Percentiles rank a stretch among this genome's conserved stretches.
phyloP scores from a whole-genome alignment of 2,329 filamentous ascomycete genomes.

The Ophiostoma sp. region DNA sequence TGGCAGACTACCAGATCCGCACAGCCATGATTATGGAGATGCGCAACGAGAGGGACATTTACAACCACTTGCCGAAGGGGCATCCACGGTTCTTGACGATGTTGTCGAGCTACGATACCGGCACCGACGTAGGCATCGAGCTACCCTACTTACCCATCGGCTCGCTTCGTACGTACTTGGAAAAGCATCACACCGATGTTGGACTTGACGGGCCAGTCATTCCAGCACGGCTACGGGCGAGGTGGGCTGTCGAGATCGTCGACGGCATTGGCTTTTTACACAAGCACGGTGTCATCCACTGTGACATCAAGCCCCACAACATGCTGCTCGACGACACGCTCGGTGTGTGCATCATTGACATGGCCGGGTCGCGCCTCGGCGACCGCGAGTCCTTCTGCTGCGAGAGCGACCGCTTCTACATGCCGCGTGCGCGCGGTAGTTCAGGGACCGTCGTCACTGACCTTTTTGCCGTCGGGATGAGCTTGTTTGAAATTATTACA shows the following conservation, averaged over 20 bases:
- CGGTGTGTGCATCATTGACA: constrained; percentile 17
- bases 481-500: constrained; percentile 17
- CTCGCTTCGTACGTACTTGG: too few relatives aligned
- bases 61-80: constrained; percentile 17
- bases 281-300: constrained; percentile 17
- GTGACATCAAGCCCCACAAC: constrained; percentile 19
- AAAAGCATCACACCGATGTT: too few relatives aligned
- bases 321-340: constrained; percentile 14
- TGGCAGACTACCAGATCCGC: neutral
- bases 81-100: constrained; percentile 18
- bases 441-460: neutral
- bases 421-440: neutral
- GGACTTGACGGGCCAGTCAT: neutral
- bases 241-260: constrained; percentile 13
- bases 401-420: constrained; percentile 14
- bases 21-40: neutral
- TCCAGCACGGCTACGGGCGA: neutral
- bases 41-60: constrained; percentile 18
- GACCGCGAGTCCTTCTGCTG: neutral
- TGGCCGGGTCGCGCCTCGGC: neutral
- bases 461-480: constrained; percentile 15
- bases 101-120: neutral
- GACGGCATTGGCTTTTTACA: constrained; percentile 15
- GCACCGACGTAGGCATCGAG: too few relatives aligned
- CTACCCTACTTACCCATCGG: too few relatives aligned